Evolutionary conservation across 805 yeast genomes (phyloP), one percentile per base, ranked within the genome.

Genomic region (Blastobotrys mokoenaii): DNA sequence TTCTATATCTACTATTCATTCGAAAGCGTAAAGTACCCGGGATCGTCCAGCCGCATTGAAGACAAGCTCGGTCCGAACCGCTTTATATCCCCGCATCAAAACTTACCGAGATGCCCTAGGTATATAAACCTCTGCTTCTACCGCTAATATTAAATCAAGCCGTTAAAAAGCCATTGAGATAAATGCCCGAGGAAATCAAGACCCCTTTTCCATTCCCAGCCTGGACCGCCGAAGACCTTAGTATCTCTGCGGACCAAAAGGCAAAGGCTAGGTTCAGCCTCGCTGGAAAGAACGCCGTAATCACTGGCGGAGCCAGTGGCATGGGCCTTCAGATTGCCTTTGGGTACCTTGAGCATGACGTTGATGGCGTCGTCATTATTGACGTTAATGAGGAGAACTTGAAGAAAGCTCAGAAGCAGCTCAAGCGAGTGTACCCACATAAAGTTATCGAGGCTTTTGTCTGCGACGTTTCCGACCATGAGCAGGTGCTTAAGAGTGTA

Each of bases 161-260:
- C n/a, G n/a, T n/a, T n/a, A n/a, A n/a, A n/a, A n/a, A n/a, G n/a
- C n/a, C n/a, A n/a, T n/a, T n/a, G n/a, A n/a, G n/a, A n/a, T n/a
- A 22, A 5, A 22, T 22, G 27, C 7, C 27, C 4, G 27, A 22
- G 8, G 27, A 22, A 8, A 22, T 22, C 27, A 22, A 22, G 27
- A 22, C 27, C 8, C 27, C 35, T 32, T 34, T 6, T 17, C 20
- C 38, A 14, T 17, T 17, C 16, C 38, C 14, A 15, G 38, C 14
- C 12, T 34, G 38, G 38, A 14, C 3, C 12, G 18, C 20, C 18
- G 62, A 48, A 44, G 65, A 57, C 44, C 48, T 57, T 34, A 63
- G 64, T 25, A 52, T 46, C 9, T 64, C 64, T 20, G 43, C 48
- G 20, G 36, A 33, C 17, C 22, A 34, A 25, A 45, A 45, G 29